Percentiles rank a stretch among this genome's conserved stretches.
These are phyloP conservation scores for Phytophthora citrophthora DNA, from an alignment of 352 stramenopile genomes.

Conservation along the genomic window DNA sequence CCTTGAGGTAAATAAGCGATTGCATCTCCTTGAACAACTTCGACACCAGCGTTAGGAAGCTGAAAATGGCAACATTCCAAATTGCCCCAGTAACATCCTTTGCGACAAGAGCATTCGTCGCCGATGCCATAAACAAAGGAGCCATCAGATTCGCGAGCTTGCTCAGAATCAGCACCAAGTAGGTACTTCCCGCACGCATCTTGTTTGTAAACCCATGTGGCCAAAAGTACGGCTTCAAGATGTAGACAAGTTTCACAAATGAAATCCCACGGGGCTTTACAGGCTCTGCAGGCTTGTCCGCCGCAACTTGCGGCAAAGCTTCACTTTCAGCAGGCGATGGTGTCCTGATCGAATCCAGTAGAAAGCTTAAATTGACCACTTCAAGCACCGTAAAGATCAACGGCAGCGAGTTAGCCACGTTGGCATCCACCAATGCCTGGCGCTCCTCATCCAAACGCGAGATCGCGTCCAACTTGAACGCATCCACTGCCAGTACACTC, in stretches of 20 bases:
- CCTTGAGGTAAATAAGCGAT: constrained; percentile 93
- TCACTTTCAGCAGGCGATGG: constrained; percentile 29
- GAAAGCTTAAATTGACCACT: constrained; percentile 76
- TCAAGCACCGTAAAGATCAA: constrained; percentile 88
- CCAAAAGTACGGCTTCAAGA: constrained; percentile 90
- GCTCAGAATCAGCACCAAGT: constrained; percentile 91
- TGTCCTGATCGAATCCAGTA: constrained; percentile 60
- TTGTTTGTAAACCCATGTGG: constrained; percentile 75
- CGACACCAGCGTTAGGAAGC: constrained; percentile 80
- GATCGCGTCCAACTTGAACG: constrained; percentile 76
- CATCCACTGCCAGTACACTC: constrained; percentile 68
- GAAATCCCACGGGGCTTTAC: constrained; percentile 68
- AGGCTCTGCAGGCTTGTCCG: constrained; percentile 33
- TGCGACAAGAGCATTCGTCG: constrained; percentile 91
- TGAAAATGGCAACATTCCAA: constrained; percentile 79
- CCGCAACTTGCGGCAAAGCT: constrained; percentile 32
- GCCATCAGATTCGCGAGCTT: constrained; percentile 94
- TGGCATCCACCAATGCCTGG: constrained; percentile 64
- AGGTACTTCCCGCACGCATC: constrained; percentile 90
- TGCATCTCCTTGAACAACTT: constrained; percentile 96
- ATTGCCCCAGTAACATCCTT: constrained; percentile 59
- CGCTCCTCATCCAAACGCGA: constrained; percentile 59
- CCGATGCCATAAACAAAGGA: constrained; percentile 94
- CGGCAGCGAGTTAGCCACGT: constrained; percentile 83
- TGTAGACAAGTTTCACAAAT: constrained; percentile 86